phyloP scores from a whole-genome alignment of 2,329 filamentous ascomycete species.

The Penicillium digitatum region DNA sequence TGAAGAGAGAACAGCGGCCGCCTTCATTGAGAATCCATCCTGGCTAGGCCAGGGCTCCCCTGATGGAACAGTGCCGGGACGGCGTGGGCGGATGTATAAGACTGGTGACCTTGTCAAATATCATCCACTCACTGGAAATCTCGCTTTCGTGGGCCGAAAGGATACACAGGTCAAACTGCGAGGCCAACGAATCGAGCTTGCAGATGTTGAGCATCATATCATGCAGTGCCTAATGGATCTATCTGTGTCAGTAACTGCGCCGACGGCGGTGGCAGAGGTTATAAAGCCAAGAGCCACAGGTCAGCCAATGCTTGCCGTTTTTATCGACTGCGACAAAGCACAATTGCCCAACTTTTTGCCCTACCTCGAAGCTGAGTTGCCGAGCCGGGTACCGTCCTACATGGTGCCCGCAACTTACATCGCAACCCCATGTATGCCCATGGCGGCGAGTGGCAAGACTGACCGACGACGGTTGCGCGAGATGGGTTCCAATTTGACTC shows the following conservation, averaged over 20 bases:
- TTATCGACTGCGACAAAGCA: not conserved
- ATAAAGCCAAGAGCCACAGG: not conserved
- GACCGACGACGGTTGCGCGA: not conserved
- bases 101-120: not conserved
- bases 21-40: not conserved
- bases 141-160: not conserved
- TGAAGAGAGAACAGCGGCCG: not conserved
- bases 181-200: not conserved
- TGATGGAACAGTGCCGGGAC: not conserved
- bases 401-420: not conserved
- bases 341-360: not conserved
- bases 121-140: not conserved
- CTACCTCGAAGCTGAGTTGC: not conserved
- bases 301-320: not conserved
- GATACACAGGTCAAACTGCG: not conserved
- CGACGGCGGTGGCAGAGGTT: not conserved
- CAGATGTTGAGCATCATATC: not conserved
- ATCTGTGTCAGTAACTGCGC: not conserved
- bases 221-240: not conserved
- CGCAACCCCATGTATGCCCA: not conserved
- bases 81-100: not conserved
- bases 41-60: not conserved
- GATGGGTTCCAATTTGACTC: not conserved
- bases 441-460: not conserved
- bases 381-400: not conserved